Base-by-base conservation (phyloP, 257 asterid species). In the Avicennia marina region DNA sequence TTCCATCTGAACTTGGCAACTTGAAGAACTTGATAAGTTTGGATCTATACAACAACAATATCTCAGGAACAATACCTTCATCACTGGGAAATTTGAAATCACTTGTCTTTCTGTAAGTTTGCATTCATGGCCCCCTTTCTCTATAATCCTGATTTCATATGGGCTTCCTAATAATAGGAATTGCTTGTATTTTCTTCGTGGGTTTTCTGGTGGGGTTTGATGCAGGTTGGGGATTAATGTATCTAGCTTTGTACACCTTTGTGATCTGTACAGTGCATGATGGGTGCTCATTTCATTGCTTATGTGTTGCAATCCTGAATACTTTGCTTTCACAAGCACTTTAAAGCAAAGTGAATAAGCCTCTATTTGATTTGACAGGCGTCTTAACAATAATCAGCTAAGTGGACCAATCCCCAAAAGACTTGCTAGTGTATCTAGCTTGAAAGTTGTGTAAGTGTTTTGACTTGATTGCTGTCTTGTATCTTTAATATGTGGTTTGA, bases 31-130 rank as follows among this genome's bases (percentile, higher is more conserved):
- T 90, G 61, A 85, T 87, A 47, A 90, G 98, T 67, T 74, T 90
- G 95, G 98, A 90, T 67, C 80, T 90, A 45, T 90, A 90, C 74
- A 85, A 87, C 93, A 87, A 87, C 68, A 90, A 90, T 60, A 69
- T 87, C 36, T 73, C 96, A 10, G 96, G 98, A 46, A 65, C 56
- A 36, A 75, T 90, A 65, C 98, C 98, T 27, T 62, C 76, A 33
- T 76, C 95, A 26, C 68, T 90, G 62, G 98, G 89, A 55, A 81
- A 83, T 29, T 73, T 90, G 83, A 83, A 90, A 58, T 74, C 78
- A 55, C 94, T 90, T 6, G 95, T 87, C 26, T 90, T 90, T 75
- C 65, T 90, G 98, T 87, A 78, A 78, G 91, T 73, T 63, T 63
- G 59, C 24, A 32, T 34, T 45, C 34, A 10, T 53, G 27, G 34